Evolutionary conservation across 78 protist species (phyloP), one percentile per base, ranked within the genome.

Genomic region (Dictyostelium brefeldianum): DNA sequence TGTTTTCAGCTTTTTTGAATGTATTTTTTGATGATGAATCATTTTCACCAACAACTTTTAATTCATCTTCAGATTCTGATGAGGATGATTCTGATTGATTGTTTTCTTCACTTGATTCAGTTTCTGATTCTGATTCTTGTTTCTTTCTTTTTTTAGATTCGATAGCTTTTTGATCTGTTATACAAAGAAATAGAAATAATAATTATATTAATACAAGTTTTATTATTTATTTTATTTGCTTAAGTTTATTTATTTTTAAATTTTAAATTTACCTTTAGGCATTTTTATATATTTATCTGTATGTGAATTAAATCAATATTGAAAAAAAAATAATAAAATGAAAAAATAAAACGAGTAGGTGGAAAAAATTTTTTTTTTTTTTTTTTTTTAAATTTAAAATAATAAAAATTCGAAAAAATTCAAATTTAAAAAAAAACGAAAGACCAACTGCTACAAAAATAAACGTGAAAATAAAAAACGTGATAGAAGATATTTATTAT

Each of bases 61-160:
- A n/a, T 22, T 78, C 69, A 54, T 48, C 62, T 50, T 75, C 81
- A 7, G 81, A 75, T 48, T 75, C 81, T 31, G 81, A 74, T 31
- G 36, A 51, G 8, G 78, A 71, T 43, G 41, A 22, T 11, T 25
- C 7, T n/a, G 48, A 41, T 5, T 48, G 10, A 8, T 48, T 20
- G 8, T 75, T 53, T 43, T 78, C 69, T 15, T 48, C 62, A 22
- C 62, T 48, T 22, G 65, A 48, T 15, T 75, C 81, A 75, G 81
- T 48, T 75, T 75, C 81, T 9, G 81, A 75, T 75, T 75, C 81
- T 1, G 81, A 75, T 48, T 75, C 81, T 75, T 75, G 62, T 31
- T 75, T 75, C 81, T 75, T 75, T 75, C 81, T 75, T 41, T 75
- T 75, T 75, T 75, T 75, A 7, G 22, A n/a, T 43, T 75, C 62